Conservation (phyloP, 371 early-diverging fungal species). For the Rhizopus sp. region DNA sequence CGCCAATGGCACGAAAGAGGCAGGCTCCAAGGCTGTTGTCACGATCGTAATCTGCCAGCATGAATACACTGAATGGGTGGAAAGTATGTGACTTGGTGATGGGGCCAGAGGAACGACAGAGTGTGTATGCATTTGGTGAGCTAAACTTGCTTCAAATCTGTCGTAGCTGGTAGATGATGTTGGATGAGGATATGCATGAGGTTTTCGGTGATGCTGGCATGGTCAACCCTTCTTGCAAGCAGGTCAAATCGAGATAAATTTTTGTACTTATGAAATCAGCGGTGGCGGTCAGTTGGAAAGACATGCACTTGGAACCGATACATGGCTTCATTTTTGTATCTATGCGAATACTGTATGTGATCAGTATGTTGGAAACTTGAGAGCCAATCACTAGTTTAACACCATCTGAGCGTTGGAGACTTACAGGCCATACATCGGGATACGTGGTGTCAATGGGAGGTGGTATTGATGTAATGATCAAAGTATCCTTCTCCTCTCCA, state of each 20-base stretch:
- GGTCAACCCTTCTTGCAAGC: conserved; percentile 6
- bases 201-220: conserved; percentile 1
- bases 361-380: conserved; percentile 14
- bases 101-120: conserved; percentile 7
- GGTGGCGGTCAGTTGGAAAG: background rate
- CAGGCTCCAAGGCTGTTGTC: conserved; percentile 2
- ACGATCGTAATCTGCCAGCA: conserved; percentile 6
- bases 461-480: conserved; percentile 2
- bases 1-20: conserved; percentile 6
- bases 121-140: conserved; percentile 8
- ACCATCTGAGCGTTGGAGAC: conserved; percentile 5
- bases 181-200: conserved; percentile 2
- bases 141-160: conserved; percentile 6
- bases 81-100: background rate
- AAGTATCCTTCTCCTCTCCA: conserved; percentile 1
- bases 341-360: conserved; percentile 14
- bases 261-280: conserved; percentile 8
- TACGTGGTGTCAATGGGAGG: background rate
- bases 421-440: conserved; percentile 10
- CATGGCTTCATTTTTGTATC: conserved; percentile 15
- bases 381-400: conserved; percentile 11
- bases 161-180: conserved; percentile 3
- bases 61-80: conserved; percentile 8
- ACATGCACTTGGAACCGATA: conserved; percentile 7
- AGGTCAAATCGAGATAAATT: conserved; percentile 6